Percentiles rank a stretch among this genome's conserved stretches.
These are phyloP conservation scores for Leishmania mexicana DNA, from an alignment of 208 protist genomes.

Conservation along the genomic window DNA sequence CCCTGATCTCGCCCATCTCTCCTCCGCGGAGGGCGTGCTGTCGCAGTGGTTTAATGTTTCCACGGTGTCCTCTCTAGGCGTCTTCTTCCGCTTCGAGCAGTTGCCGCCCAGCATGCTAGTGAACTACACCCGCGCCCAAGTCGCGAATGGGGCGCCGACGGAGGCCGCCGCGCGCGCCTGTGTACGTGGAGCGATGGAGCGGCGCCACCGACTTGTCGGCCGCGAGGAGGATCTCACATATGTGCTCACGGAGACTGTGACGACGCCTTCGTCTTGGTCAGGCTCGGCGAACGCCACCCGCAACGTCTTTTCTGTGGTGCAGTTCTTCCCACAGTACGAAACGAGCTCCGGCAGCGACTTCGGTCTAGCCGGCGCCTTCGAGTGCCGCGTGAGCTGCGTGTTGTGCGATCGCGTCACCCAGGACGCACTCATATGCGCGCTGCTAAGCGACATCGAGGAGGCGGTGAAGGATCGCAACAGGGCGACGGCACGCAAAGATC, in stretches of 20 bases:
- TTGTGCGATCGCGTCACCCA: constrained; percentile 35
- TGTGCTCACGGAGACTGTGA: constrained; percentile 27
- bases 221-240: constrained; percentile 53
- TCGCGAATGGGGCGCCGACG: constrained; percentile 24
- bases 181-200: constrained; percentile 42
- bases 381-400: constrained; percentile 81
- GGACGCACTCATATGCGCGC: constrained; percentile 17
- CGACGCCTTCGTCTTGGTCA: background rate
- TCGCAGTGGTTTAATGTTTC: constrained; percentile 65
- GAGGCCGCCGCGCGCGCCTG: constrained; percentile 33
- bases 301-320: constrained; percentile 48
- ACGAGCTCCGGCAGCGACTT: constrained; percentile 17
- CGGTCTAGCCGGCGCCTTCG: constrained; percentile 57
- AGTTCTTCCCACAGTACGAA: constrained; percentile 66
- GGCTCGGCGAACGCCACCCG: background rate
- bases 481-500: constrained; percentile 18
- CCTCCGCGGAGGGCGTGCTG: constrained; percentile 52
- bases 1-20: constrained; percentile 42
- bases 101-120: constrained; percentile 21
- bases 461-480: constrained; percentile 28
- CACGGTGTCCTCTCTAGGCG: constrained; percentile 49
- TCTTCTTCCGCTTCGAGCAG: constrained; percentile 61
- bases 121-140: constrained; percentile 16
- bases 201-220: constrained; percentile 42
- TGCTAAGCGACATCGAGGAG: constrained; percentile 26